Evolutionary conservation across 257 asterid species (phyloP), one percentile per base, ranked within the genome.

Genomic region (Knoxia roxburghii): DNA sequence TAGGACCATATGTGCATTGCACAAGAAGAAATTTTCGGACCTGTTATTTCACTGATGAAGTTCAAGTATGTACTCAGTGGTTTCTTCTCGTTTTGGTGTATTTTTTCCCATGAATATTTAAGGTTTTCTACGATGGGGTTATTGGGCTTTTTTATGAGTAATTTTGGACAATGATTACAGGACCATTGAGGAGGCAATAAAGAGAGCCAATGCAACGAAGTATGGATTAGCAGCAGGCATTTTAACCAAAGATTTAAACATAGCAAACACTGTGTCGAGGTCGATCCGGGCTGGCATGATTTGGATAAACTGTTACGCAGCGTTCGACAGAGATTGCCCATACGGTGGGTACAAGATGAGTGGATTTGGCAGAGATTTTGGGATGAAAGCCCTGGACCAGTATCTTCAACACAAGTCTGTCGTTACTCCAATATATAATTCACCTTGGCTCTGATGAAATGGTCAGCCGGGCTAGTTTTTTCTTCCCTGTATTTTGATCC

Each of bases 1-100:
- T 75, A 90, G 97, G 97, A 90, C 68, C 86, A 86, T 37, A 90
- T 88, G 97, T 72, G 75, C 7, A 88, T 90, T 18, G 92, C 96
- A 45, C 82, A 75, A 78, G 96, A 88, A 56, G 97, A 88, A 69
- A 90, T 90, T 69, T 90, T 90, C 56, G 97, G 97, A 50, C 97
- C 96, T 21, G 97, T 90, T 14, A 86, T 88, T 80, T 87, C 96
- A 1, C 77, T 90, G 3, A 24, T 87, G 85, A 87, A 90, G 80
- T 90, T 87, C 97, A 81, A 81, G 95, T 86, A 68, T 40, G 20
- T 3, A 37, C 4, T 37, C 41, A 37, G 4, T 37, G 41, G 17
- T 15, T 21, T 27, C 14, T 51, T 14, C 7, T 33, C 0, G 18
- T 43, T 43, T 43, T 43, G 1, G 18, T 13, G 11, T 43, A 1